Evolutionary conservation across 2,329 filamentous ascomycete genomes (phyloP), one percentile per base, ranked within the genome.

Genomic region (Venturia aucupariae): DNA sequence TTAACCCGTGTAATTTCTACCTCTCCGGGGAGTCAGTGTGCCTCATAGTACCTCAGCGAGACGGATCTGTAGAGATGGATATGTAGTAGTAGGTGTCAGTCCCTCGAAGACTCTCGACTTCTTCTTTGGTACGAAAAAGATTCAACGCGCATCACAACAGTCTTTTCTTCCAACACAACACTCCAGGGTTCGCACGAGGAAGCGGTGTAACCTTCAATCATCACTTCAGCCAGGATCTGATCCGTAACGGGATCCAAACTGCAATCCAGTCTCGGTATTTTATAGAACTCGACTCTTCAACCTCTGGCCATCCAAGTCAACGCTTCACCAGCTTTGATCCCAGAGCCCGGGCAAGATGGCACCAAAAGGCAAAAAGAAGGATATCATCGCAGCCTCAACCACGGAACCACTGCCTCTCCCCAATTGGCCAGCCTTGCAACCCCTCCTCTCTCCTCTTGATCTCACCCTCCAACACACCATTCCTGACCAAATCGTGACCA

Each of bases 351-450:
- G n/a, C 24, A 10, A 5, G 17, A 62, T 62, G 61, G 61, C 48
- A 19, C 62, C 62, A 38, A 64, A 30, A 44, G 17, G 55, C 62
- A 27, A 57, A 39, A 54, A 22, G 41, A 27, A 62, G 32, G 42
- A 41, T 67, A 32, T 24, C 51, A 2, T 13, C 59, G 17, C 54
- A 3, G 32, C 22, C 15, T n/a, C 35, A 59, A 64, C 48, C 59
- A n/a, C 48, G 17, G 54, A 61, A 27, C 35, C 30, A 60, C 65
- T 51, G n/a, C 17, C 48, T 57, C 64, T 79, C 41, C 82, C 83
- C 60, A 79, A 86, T 70, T 93, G 90, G 90, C 90, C 90, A 42
- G 76, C 79, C 27, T 85, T 95, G 73, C 84, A 82, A 67, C 90
- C 90, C 19, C 75, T 86, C 11, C 76, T 92, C 54, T 87, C 90